Base-by-base conservation (phyloP, 306 rosid species). In the Vachellia collinsii region DNA sequence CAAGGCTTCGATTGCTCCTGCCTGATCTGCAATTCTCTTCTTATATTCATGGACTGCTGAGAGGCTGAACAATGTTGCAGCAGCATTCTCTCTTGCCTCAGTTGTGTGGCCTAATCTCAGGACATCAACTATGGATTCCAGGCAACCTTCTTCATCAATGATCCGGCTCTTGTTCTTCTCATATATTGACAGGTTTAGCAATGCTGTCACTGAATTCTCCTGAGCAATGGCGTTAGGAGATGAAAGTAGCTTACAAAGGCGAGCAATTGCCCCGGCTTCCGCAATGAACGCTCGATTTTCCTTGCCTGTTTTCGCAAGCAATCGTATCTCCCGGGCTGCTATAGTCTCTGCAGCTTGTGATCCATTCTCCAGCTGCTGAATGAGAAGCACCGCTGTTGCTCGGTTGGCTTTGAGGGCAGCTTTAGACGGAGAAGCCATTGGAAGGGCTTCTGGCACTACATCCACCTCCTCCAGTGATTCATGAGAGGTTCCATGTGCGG, bases 41-140 rank as follows among this genome's bases (percentile, higher is more conserved):
- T 94, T 94, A 72, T 90, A 89, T 67, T 86, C 95, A 66, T 94
- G 99, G 23, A 94, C 99, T 0, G 99, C 94, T 3, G 99, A 94
- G 68, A 94, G 90, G 84, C 99, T 94, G 84, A 94, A 94, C 88
- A 94, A 86, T 6, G 99, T 94, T 1, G 99, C 99, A 7, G 99
- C 99, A 5, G 99, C 97, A 58, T 94, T 94, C 77, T 94, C 99
- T 90, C 94, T 88, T 25, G 95, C 97, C 74, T 94, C 99, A 36
- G 93, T 94, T 20, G 95, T 93, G 79, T 86, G 97, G 11, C 99
- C 99, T 22, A 83, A 90, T 83, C 90, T 85, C 84, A 94, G 80
- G 17, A 94, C 99, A 66, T 90, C 70, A 7, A 93, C 90, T 51
- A 94, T 93, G 11, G 95, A 90, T 74, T 80, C 81, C 50, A 94